phyloP scores from a whole-genome alignment of 805 yeast species.

The Kazachstania taianensis region DNA sequence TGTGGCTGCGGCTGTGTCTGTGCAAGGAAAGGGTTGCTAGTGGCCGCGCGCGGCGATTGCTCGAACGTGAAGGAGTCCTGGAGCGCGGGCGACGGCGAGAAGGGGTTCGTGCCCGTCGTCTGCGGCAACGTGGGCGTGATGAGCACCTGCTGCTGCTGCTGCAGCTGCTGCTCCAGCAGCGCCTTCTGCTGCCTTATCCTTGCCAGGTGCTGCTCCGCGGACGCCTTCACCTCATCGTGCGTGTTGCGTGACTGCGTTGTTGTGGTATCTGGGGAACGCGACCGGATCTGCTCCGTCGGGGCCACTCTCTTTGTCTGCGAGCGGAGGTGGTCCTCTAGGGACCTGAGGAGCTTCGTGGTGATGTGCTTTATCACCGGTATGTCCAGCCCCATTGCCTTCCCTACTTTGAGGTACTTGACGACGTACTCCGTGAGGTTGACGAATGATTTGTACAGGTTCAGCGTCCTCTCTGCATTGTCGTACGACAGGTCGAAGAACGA shows the following conservation, averaged over 20 bases:
- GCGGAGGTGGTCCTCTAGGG: conserved; percentile 74
- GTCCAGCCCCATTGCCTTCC: conserved; percentile 80
- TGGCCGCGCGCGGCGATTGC: conserved; percentile 13
- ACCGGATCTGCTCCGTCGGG: conserved; percentile 4
- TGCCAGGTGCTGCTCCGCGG: conserved; percentile 24
- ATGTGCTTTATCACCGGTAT: conserved; percentile 97
- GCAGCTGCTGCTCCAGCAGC: conserved; percentile 24
- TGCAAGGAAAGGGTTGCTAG: conserved; percentile 17
- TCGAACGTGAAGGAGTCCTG: conserved; percentile 24
- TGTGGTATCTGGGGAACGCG: conserved; percentile 8
- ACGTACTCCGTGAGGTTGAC: conserved; percentile 81
- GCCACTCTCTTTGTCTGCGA: background rate
- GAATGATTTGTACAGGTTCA: conserved; percentile 72
- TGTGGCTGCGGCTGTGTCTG: conserved; percentile 14
- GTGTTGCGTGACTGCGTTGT: background rate
- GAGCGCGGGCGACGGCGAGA: conserved; percentile 18
- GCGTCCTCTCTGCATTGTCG: conserved; percentile 75
- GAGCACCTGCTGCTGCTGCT: conserved; percentile 19
- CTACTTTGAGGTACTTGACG: conserved; percentile 79
- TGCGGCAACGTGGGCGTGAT: conserved; percentile 24
- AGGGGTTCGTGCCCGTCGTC: conserved; percentile 24
- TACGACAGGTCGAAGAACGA: conserved; percentile 89
- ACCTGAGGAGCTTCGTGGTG: conserved; percentile 80
- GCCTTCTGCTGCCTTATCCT: conserved; percentile 26
- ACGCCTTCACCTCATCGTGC: conserved; percentile 4